These are phyloP conservation scores for Dictyostelium gargantuum DNA, from an alignment of 208 protist genomes.

Conservation along the genomic window DNA sequence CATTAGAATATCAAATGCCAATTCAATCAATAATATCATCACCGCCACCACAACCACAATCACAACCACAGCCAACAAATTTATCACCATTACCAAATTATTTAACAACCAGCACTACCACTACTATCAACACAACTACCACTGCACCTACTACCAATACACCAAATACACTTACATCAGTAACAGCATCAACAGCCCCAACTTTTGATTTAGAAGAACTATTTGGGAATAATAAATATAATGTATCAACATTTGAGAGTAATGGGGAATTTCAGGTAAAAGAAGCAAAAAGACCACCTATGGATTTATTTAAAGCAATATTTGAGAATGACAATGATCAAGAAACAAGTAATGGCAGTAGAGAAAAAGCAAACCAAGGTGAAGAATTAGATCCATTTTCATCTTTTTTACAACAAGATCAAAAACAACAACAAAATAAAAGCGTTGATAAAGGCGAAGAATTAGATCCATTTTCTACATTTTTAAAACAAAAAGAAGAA, in stretches of 20 bases:
- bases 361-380: not conserved
- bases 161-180: not conserved
- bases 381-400: slow-evolving; percentile 42
- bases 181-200: not conserved
- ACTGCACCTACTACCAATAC: too few relatives aligned
- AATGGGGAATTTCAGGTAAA: not conserved
- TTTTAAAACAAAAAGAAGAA: not conserved
- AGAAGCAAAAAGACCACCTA: slow-evolving; percentile 40
- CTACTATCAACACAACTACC: not conserved
- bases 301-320: slow-evolving; percentile 65
- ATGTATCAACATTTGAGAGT: not conserved
- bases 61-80: not conserved
- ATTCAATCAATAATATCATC: not conserved
- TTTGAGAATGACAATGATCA: slow-evolving; percentile 29
- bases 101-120: not conserved
- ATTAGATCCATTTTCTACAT: slow-evolving; percentile 41
- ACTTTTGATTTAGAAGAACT: too few relatives aligned
- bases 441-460: not conserved
- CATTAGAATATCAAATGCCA: not conserved
- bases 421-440: not conserved
- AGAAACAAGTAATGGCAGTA: too few relatives aligned
- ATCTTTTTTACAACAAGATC: slow-evolving; percentile 7
- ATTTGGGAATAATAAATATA: not conserved
- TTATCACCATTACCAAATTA: not conserved
- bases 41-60: not conserved